These are phyloP conservation scores for Tripterygium wilfordii DNA, from an alignment of 177 flowering plant species.

Conservation along the genomic window DNA sequence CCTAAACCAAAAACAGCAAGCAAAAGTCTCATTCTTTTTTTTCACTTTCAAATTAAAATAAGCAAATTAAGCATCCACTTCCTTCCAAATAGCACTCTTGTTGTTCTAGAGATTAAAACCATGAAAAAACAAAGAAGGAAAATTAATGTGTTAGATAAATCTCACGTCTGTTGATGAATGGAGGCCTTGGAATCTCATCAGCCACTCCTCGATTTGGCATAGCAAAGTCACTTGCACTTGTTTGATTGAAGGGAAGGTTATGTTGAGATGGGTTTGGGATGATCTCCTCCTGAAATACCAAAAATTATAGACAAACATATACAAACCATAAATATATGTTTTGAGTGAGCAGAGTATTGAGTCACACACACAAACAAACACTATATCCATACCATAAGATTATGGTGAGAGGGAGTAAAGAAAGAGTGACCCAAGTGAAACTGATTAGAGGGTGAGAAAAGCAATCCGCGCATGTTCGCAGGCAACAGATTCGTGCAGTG, in stretches of 20 bases:
- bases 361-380: background rate
- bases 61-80: too few species aligned
- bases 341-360: too few species aligned
- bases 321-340: background rate
- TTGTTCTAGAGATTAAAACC: too few species aligned
- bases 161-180: slow-evolving; percentile 56
- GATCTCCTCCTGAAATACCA: slow-evolving; percentile 37
- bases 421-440: slow-evolving; percentile 43
- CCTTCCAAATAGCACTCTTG: too few species aligned
- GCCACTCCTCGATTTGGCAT: slow-evolving; percentile 22
- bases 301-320: background rate
- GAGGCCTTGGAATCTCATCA: slow-evolving; percentile 46
- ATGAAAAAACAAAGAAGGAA: background rate
- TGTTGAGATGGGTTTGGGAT: slow-evolving; percentile 38
- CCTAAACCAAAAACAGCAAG: too few species aligned
- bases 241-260: slow-evolving; percentile 36
- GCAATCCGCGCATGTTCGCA: slow-evolving; percentile 56
- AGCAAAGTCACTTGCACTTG: slow-evolving; percentile 19
- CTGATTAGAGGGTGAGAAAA: slow-evolving; percentile 51
- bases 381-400: slow-evolving; percentile 36
- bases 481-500: slow-evolving; percentile 68
- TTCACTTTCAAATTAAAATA: too few species aligned
- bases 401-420: slow-evolving; percentile 49
- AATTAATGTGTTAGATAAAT: background rate
- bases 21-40: slow-evolving; percentile 1